Conservation (phyloP, 1,284 basidiomycete genomes). For the Malassezia globosa region DNA sequence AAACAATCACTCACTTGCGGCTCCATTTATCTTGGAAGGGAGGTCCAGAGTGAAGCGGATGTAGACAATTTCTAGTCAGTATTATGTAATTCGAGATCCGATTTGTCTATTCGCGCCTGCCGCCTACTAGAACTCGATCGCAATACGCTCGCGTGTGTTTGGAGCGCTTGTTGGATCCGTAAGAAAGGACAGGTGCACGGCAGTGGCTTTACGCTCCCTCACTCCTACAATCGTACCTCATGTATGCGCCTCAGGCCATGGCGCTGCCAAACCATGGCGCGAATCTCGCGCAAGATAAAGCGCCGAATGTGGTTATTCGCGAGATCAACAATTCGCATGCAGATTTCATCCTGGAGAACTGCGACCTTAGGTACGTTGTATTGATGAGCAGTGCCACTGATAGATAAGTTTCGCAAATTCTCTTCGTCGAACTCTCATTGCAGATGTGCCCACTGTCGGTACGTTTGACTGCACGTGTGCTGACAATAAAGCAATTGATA, state of each 20-base stretch:
- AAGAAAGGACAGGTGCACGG: too few relatives aligned
- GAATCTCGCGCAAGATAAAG: not conserved
- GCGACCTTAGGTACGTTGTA: slow-evolving; percentile 28
- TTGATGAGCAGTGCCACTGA: not conserved
- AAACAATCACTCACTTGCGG: too few relatives aligned
- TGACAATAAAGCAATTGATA: slow-evolving; percentile 64
- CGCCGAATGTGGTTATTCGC: slow-evolving; percentile 30
- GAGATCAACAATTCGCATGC: slow-evolving; percentile 32
- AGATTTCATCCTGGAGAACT: slow-evolving; percentile 41
- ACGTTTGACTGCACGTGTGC: slow-evolving; percentile 2
- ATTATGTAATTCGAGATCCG: too few relatives aligned
- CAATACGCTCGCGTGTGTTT: too few relatives aligned
- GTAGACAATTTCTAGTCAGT: too few relatives aligned
- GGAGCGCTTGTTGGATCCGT: too few relatives aligned
- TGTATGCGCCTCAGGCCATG: slow-evolving; percentile 5
- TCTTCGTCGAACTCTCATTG: slow-evolving; percentile 41
- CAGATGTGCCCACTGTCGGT: slow-evolving; percentile 43
- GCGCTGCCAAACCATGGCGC: not conserved
- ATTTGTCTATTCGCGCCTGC: too few relatives aligned
- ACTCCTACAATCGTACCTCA: too few relatives aligned
- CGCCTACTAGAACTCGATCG: too few relatives aligned
- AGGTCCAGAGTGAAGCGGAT: too few relatives aligned
- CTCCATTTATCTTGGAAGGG: too few relatives aligned
- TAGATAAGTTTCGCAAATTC: slow-evolving; percentile 38
- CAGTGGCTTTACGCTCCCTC: too few relatives aligned